These are phyloP conservation scores for Suillus subluteus DNA, from an alignment of 768 basidiomycete genomes.

Conservation along the genomic window DNA sequence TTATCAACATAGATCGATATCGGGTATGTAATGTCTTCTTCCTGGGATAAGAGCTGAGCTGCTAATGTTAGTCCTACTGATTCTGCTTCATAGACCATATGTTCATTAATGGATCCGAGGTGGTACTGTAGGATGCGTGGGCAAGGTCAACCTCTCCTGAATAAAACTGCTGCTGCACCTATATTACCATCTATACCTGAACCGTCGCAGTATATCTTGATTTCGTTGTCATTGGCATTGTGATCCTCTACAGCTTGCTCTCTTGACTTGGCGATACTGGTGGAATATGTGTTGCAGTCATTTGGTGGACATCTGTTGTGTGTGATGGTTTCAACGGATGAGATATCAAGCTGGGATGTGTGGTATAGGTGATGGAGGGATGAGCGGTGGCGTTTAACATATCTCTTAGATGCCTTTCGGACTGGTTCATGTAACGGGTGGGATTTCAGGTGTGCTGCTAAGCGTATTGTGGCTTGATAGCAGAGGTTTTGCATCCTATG, in stretches of 20 bases:
- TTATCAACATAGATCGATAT: constrained; percentile 24
- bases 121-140: background rate
- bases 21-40: background rate
- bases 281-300: background rate
- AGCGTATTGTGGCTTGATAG: background rate
- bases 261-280: background rate
- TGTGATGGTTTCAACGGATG: background rate
- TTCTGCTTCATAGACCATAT: constrained; percentile 33
- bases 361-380: constrained; percentile 3
- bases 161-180: constrained; percentile 24
- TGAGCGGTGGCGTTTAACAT: background rate
- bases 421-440: background rate
- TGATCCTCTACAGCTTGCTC: background rate
- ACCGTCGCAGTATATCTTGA: constrained; percentile 17
- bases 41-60: constrained; percentile 9
- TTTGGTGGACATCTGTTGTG: background rate
- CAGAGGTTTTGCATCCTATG: constrained; percentile 11
- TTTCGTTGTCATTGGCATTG: background rate
- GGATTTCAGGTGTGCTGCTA: background rate
- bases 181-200: constrained; percentile 23
- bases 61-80: constrained; percentile 23
- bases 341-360: background rate
- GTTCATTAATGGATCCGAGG: constrained; percentile 17
- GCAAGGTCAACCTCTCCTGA: background rate
- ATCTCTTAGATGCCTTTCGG: background rate